Conservation (phyloP, 441 rosid species). For the Erodium trifolium region DNA sequence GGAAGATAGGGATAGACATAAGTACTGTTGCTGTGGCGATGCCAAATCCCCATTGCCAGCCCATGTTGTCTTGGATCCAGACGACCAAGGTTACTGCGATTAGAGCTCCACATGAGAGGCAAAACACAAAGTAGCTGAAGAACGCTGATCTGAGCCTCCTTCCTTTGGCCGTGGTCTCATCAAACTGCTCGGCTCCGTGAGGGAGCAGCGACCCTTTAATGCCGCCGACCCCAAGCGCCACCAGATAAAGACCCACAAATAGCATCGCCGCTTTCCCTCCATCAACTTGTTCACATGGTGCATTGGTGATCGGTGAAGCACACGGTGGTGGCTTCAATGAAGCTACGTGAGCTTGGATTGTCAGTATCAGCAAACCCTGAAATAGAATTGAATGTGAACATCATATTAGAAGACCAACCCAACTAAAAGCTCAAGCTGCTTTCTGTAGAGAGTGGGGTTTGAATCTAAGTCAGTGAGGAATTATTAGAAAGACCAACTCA, state of each 20-base stretch:
- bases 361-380: conserved; percentile 65
- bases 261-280: conserved; percentile 39
- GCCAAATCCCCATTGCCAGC: conserved; percentile 90
- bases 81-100: conserved; percentile 81
- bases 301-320: conserved; percentile 12
- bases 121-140: conserved; percentile 75
- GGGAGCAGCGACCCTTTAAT: conserved; percentile 57
- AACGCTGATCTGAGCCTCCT: conserved; percentile 73
- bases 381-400: too few species aligned
- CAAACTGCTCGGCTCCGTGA: conserved; percentile 62
- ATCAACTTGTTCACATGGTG: conserved; percentile 28
- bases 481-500: too few species aligned
- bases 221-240: conserved; percentile 89
- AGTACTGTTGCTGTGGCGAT: conserved; percentile 60
- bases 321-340: conserved; percentile 41
- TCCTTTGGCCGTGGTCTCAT: conserved; percentile 53
- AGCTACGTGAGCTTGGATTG: conserved; percentile 49
- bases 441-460: too few species aligned
- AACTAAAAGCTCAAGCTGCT: too few species aligned
- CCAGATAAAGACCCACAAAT: conserved; percentile 65
- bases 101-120: conserved; percentile 73
- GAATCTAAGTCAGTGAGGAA: too few species aligned
- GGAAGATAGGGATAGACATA: conserved; percentile 57
- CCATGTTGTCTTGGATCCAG: conserved; percentile 87
- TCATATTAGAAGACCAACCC: too few species aligned